Conservation (phyloP, 2,329 filamentous ascomycete genomes). For the Fusarium phyllophilum region DNA sequence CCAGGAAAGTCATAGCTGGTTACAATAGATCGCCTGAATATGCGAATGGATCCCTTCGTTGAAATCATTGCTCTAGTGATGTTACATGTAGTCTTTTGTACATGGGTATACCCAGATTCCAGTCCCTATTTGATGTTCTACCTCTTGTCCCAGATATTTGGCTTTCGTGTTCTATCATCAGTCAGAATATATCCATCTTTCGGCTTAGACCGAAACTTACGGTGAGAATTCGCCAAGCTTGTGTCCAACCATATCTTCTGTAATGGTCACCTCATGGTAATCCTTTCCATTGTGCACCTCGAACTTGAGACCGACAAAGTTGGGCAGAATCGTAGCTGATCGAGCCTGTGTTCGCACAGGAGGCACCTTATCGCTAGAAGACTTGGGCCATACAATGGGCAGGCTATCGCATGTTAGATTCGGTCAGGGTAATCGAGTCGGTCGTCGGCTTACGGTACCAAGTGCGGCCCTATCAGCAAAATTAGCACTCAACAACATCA, state of each 20-base stretch:
- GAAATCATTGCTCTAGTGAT: conserved; percentile 38
- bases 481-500: conserved; percentile 33
- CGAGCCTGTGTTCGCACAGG: conserved; percentile 90
- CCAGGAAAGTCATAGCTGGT: conserved; percentile 19
- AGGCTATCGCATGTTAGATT: conserved; percentile 54
- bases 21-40: conserved; percentile 33
- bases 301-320: conserved; percentile 90
- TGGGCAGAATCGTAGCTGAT: conserved; percentile 88
- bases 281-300: conserved; percentile 92
- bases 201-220: conserved; percentile 64
- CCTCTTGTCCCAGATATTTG: conserved; percentile 63
- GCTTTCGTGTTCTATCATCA: conserved; percentile 63
- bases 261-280: conserved; percentile 84
- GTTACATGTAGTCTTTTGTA: conserved; percentile 47
- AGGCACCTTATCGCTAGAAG: conserved; percentile 69
- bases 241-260: conserved; percentile 95
- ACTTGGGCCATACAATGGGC: conserved; percentile 70
- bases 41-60: conserved; percentile 18
- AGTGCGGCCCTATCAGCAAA: conserved; percentile 57
- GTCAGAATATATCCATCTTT: conserved; percentile 3
- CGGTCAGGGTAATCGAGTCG: conserved; percentile 38
- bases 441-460: conserved; percentile 60
- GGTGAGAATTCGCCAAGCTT: conserved; percentile 92
- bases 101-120: conserved; percentile 38
- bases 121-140: conserved; percentile 37